Evolutionary conservation across 352 stramenopile species (phyloP).

Genomic region (Phytopythium boreale): DNA sequence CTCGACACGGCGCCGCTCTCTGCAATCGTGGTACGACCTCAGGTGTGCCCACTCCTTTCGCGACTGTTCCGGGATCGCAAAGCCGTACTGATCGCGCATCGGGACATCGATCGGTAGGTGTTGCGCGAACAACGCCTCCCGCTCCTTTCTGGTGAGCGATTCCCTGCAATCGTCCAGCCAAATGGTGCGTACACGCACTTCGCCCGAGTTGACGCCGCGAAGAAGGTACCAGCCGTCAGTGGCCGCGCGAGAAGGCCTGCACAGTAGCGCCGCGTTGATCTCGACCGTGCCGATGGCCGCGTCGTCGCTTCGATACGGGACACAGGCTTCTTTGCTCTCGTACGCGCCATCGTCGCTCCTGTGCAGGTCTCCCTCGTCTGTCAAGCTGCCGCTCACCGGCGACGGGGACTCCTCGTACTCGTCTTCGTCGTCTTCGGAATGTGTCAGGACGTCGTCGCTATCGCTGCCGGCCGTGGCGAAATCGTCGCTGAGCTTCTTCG

Average conservation of each 20-base stretch:
- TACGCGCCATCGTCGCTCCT: constrained; percentile 18
- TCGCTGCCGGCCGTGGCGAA: constrained; percentile 27
- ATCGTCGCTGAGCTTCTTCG: constrained; percentile 9
- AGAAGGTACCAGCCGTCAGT: constrained; percentile 67
- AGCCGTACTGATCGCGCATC: constrained; percentile 64
- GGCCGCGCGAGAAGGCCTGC: constrained; percentile 25
- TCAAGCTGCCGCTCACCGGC: background rate
- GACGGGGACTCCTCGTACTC: constrained; percentile 6
- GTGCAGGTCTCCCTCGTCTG: constrained; percentile 14
- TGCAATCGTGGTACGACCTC: constrained; percentile 68
- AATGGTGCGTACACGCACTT: constrained; percentile 66
- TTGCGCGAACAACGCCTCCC: constrained; percentile 39
- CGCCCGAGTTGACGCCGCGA: constrained; percentile 35
- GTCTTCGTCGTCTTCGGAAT: constrained; percentile 41
- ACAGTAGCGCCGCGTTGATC: constrained; percentile 38
- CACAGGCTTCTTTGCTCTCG: constrained; percentile 8
- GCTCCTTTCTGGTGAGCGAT: constrained; percentile 17
- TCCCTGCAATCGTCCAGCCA: constrained; percentile 24
- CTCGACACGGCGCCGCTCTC: constrained; percentile 60
- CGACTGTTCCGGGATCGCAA: constrained; percentile 42
- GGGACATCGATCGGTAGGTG: constrained; percentile 22
- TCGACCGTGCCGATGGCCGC: constrained; percentile 54
- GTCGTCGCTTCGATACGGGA: constrained; percentile 20
- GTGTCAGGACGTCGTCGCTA: constrained; percentile 47
- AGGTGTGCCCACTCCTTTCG: constrained; percentile 55